Base-by-base conservation (phyloP, 768 basidiomycete genomes). In the Termitomyces sp. region DNA sequence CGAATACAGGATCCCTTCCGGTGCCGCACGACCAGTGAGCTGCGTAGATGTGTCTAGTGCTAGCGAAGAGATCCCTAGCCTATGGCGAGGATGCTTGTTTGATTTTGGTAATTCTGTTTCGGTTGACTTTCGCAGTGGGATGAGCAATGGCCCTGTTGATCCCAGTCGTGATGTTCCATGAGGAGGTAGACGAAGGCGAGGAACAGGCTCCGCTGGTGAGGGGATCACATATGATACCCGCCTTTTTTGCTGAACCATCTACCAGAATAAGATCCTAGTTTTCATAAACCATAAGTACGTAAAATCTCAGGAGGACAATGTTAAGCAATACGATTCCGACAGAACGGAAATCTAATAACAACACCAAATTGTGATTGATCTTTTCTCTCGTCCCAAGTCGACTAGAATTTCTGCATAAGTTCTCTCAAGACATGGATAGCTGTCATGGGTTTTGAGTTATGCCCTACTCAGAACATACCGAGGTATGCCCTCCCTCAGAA, bases 191-290 rank as follows among this genome's bases (percentile, higher is more conserved):
- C 82, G 79, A 11, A 96, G 84, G 20, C 80, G 80, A 17, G 87
- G 88, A 29, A 87, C 81, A 3, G 81, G 77, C 12, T 83, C 82
- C 0, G 77, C 65, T 11, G 95, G 88, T 1, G 89, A 79, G 3
- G 94, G 92, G 42, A 97, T 85, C 58, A 95, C 87, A 72, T 96
- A 97, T 57, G 94, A 95, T 34, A 97, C 85, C 68, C 94, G 82
- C 64, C 86, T 82, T 69, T 82, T 79, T 60, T 81, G 70, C 59
- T 83, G 83, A 55, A 76, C 71, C 79, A 49, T 63, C 57, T 38
- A 45, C 40, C 50, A 40, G 48, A 38, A 43, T 31, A 40, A 56
- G 51, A 29, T 12, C 14, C 48, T 55, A 48, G 56, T 47, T 43
- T 6, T 58, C 59, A 54, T 54, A n/a, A 25, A 48, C 5, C 53